A percentile compares a stretch with the other conserved stretches of the same genome.
These are phyloP conservation scores for Gaultheria prostrata DNA, from an alignment of 148 eudicot species.

Conservation along the genomic window DNA sequence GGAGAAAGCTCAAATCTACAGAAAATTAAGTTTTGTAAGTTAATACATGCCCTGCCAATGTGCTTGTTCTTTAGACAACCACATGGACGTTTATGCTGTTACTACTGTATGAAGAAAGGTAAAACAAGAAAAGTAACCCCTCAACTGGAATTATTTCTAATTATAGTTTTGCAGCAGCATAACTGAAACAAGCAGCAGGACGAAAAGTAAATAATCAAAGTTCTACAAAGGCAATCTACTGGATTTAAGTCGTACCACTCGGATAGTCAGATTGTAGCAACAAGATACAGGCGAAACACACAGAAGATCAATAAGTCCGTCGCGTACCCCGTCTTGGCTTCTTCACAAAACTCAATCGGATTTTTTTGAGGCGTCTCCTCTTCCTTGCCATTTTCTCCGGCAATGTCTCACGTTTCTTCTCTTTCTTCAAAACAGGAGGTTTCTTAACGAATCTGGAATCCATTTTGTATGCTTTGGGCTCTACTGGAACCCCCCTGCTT, in stretches of 20 bases:
- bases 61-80: not conserved
- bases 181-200: conserved; percentile 8
- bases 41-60: not conserved
- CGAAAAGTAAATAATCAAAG: not conserved
- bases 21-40: not conserved
- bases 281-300: conserved; percentile 1
- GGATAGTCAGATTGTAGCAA: not conserved
- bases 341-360: conserved; percentile 66
- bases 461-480: conserved; percentile 64
- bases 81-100: not conserved
- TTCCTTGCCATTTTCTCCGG: conserved; percentile 64
- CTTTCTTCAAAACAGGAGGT: conserved; percentile 52
- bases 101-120: not conserved
- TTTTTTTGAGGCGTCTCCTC: conserved; percentile 42
- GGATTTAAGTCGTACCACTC: conserved; percentile 7
- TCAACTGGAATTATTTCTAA: not conserved
- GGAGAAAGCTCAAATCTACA: not conserved
- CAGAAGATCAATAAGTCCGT: conserved; percentile 33
- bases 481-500: conserved; percentile 41
- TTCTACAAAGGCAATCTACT: not conserved
- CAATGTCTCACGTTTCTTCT: conserved; percentile 48
- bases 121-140: too few species aligned
- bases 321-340: conserved; percentile 43
- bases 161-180: not conserved
- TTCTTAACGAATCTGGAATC: conserved; percentile 71